phyloP scores from a whole-genome alignment of 371 early-diverging fungal genomes.

The Apophysomyces ossiformis region DNA sequence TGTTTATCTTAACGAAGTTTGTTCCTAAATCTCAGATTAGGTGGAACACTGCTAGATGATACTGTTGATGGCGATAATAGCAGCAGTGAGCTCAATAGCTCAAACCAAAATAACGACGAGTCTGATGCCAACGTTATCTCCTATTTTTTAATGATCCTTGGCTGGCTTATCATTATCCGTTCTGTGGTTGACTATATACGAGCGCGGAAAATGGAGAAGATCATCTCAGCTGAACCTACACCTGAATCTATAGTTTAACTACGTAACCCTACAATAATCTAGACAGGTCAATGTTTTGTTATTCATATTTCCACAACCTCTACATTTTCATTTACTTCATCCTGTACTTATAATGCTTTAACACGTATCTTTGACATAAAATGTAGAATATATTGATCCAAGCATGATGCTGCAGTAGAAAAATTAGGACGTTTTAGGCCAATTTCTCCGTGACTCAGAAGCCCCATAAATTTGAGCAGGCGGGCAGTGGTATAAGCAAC shows the following conservation, averaged over 20 bases:
- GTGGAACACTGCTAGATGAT: conserved; percentile 53
- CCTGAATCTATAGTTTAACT: conserved; percentile 31
- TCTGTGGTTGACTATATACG: conserved; percentile 55
- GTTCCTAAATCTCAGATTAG: conserved; percentile 32
- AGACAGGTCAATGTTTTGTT: background rate
- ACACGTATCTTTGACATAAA: too few species aligned
- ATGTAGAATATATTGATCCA: too few species aligned
- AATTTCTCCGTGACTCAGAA: too few species aligned
- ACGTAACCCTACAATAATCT: background rate
- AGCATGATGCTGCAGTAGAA: background rate
- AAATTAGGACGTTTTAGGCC: background rate
- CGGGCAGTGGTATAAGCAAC: too few species aligned
- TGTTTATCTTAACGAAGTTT: background rate
- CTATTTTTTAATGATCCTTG: conserved; percentile 59
- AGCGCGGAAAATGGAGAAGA: conserved; percentile 57
- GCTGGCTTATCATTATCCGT: conserved; percentile 63
- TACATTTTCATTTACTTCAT: background rate
- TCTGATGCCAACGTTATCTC: conserved; percentile 43
- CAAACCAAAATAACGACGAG: conserved; percentile 21
- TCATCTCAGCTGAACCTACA: conserved; percentile 44
- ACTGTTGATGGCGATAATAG: conserved; percentile 34
- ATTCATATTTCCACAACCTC: background rate
- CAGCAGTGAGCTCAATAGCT: conserved; percentile 15
- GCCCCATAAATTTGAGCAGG: too few species aligned
- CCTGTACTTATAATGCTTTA: too few species aligned